phyloP scores from a whole-genome alignment of 176 grass and related monocot genomes.

The Calamus simplicifolius region DNA sequence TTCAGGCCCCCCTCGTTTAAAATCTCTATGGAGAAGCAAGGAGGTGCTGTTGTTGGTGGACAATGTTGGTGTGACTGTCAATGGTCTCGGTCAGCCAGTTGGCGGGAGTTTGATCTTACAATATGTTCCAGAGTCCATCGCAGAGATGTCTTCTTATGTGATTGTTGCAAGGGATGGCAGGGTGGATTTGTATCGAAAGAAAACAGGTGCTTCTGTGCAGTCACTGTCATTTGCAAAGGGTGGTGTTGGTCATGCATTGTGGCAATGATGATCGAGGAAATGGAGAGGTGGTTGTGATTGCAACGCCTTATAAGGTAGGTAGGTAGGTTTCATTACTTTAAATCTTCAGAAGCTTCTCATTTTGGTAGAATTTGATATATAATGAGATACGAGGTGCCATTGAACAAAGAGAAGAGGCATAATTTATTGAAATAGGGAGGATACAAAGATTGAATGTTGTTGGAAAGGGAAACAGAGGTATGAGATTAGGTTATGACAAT shows the following conservation, averaged over 20 bases:
- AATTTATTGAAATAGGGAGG: too few relatives aligned
- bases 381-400: too few relatives aligned
- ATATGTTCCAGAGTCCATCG: constrained; percentile 46
- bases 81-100: constrained; percentile 45
- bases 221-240: constrained; percentile 37
- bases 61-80: constrained; percentile 66
- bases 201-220: constrained; percentile 52
- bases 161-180: constrained; percentile 47
- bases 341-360: neutral
- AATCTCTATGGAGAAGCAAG: constrained; percentile 43
- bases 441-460: too few relatives aligned
- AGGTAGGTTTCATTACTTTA: constrained; percentile 41
- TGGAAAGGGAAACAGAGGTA: too few relatives aligned
- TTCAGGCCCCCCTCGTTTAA: constrained; percentile 44
- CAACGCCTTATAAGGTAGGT: constrained; percentile 98
- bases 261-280: constrained; percentile 38
- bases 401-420: too few relatives aligned
- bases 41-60: constrained; percentile 78
- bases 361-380: neutral
- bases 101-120: constrained; percentile 81
- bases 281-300: constrained; percentile 37
- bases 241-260: constrained; percentile 37
- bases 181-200: constrained; percentile 79
- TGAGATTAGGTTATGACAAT: too few relatives aligned
- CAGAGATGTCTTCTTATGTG: constrained; percentile 58